These are phyloP conservation scores for Cyphellophora attinorum DNA, from an alignment of 2,329 filamentous ascomycete genomes.

Conservation along the genomic window DNA sequence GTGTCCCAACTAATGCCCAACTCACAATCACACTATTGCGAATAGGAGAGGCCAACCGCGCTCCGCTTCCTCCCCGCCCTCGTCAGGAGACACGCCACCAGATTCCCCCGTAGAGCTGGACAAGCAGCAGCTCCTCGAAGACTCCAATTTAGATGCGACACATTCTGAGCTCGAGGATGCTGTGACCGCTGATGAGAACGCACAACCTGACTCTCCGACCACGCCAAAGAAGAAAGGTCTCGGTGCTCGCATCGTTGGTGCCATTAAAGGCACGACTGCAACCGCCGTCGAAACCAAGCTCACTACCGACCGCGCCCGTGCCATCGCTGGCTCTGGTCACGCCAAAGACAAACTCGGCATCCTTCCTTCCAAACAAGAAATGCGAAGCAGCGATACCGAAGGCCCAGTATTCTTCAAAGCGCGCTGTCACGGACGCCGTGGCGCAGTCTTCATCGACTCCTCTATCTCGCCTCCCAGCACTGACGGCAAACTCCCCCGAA, in stretches of 20 bases:
- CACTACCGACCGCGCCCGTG: conserved; percentile 61
- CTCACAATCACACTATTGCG: conserved; percentile 71
- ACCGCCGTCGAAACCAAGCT: conserved; percentile 64
- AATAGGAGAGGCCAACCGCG: conserved; percentile 71
- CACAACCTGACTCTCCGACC: conserved; percentile 20
- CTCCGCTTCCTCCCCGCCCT: conserved; percentile 61
- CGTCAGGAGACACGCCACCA: conserved; percentile 33
- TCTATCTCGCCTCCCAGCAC: conserved; percentile 24
- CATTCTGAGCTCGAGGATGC: conserved; percentile 58
- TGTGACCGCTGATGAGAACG: conserved; percentile 43
- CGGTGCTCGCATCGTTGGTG: conserved; percentile 48
- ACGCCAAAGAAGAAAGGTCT: conserved; percentile 29
- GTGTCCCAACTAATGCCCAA: conserved; percentile 79
- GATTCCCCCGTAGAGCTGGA: conserved; percentile 42
- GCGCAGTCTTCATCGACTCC: conserved; percentile 56
- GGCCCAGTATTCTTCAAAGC: conserved; percentile 72
- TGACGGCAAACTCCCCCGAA: conserved; percentile 50
- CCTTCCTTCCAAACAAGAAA: conserved; percentile 40
- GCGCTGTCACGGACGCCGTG: conserved; percentile 60
- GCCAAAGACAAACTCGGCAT: conserved; percentile 66
- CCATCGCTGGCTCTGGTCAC: conserved; percentile 47
- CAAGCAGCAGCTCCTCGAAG: conserved; percentile 42
- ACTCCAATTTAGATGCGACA: conserved; percentile 51
- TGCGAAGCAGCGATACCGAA: conserved; percentile 30
- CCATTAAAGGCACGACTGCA: conserved; percentile 62